Base-by-base conservation (phyloP, 1,284 basidiomycete genomes). In the Phellinidium pouzarii region DNA sequence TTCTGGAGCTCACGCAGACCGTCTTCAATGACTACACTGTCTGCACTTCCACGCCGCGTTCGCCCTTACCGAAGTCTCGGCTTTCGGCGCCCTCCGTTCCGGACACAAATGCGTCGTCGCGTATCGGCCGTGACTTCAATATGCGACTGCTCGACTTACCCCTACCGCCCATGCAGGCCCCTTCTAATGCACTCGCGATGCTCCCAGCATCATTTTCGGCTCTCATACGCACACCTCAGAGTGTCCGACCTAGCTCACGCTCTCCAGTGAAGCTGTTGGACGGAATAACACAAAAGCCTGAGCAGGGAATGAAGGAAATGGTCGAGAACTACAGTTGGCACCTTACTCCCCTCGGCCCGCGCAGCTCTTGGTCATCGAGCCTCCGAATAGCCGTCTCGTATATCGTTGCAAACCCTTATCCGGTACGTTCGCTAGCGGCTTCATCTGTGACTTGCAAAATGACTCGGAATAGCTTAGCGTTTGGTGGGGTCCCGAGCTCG, bases 21-120 rank as follows among this genome's bases (percentile, higher is more conserved):
- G 38, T 50, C 26, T 45, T 59, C 17, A 49, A 54, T 41, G 52
- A 53, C 19, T 58, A 47, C 34, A 55, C 47, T 27, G 44, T 59
- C 26, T 59, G 59, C 44, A 56, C 54, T 2, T 54, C 57, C n/a
- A 52, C 52, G 23, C 59, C 59, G n/a, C 45, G 54, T n/a, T 44
- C 46, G n/a, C 44, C 49, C 9, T 26, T 56, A 14, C 54, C 51
- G 20, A 43, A 50, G 36, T 31, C 34, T 25, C 14, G 19, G 5
- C 26, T 37, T 9, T 14, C 31, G 14, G 9, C 27, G 8, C 14
- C 44, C 3, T 48, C 50, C 1, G 38, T 46, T 29, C 17, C 45
- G 8, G 31, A n/a, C 5, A 25, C 53, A 45, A 23, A 17, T 20
- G 43, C 40, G n/a, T 31, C 43, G 34, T 38, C 25, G n/a, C 54